Base-by-base conservation (phyloP, 768 basidiomycete genomes). In the Leucocoprinus birnbaumii region DNA sequence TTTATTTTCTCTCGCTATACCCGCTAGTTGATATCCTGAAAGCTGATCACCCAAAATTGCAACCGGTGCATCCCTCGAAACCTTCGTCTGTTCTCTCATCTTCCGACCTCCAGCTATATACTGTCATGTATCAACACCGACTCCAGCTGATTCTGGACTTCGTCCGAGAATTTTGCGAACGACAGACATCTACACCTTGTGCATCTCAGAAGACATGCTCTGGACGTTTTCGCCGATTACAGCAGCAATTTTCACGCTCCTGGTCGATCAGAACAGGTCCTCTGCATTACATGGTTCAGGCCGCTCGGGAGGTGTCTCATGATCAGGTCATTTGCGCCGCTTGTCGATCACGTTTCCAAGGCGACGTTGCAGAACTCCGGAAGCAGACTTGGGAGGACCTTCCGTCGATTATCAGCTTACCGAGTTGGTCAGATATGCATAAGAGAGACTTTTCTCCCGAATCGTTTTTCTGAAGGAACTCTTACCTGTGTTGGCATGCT, bases 1-100 rank as follows among this genome's bases (percentile, higher is more conserved):
- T 83, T 10, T 85, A 83, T 59, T 83, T 83, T 65, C 73, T 84
- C n/a, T 82, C 82, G 24, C 63, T 83, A 11, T 84, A 85, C 58
- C 74, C 75, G 4, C 68, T 85, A 31, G 63, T 70, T 38, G 79
- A 80, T 54, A 66, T 83, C 18, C 66, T 83, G 8, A 65, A 70
- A 9, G 76, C 58, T 14, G 77, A 82, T 49, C 83, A 84, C 58
- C 77, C 80, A 0, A 85, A 85, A 63, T 73, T 85, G 10, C 58
- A 63, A 37, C 59, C 75, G 34, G 63, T 74, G 22, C 78, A 82
- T 60, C 76, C 78, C 4, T 80, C 82, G 1, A 73, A 74, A 21
- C 81, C 80, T 1, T 76, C 78, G 4, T 76, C 76, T 4, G 59
- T 65, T 19, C 63, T 85, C 11, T 65, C 68, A 5, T 58, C 72